phyloP scores from a whole-genome alignment of 192 early-diverging fungal genomes.

The Podila epigama region DNA sequence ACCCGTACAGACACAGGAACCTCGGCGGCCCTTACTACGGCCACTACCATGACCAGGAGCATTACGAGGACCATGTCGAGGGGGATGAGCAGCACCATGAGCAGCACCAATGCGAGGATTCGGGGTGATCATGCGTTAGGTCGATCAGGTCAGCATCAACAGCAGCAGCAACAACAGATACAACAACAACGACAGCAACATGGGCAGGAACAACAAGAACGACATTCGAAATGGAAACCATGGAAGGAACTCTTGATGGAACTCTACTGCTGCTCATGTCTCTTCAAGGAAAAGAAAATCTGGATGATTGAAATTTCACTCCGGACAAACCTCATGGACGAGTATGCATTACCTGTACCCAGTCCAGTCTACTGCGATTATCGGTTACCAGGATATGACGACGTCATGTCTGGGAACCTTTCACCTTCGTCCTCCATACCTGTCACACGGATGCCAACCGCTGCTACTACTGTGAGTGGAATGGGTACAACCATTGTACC shows the following conservation, averaged over 20 bases:
- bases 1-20: neutral
- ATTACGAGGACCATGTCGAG: no score
- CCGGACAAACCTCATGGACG: slow-evolving; percentile 28
- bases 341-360: slow-evolving; percentile 32
- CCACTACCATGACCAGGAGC: neutral
- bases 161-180: neutral
- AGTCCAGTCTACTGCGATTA: slow-evolving; percentile 46
- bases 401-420: neutral
- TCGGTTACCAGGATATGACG: slow-evolving; percentile 41
- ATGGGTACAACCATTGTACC: no score
- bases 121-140: no score
- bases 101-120: no score
- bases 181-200: neutral
- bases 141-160: neutral
- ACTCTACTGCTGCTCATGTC: slow-evolving; percentile 7
- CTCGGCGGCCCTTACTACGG: neutral
- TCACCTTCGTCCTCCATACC: no score
- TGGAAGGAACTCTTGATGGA: slow-evolving; percentile 17
- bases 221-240: slow-evolving; percentile 3
- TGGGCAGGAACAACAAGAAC: neutral
- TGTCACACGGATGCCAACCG: no score
- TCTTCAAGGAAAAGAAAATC: slow-evolving; percentile 15
- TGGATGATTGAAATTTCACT: slow-evolving; percentile 49
- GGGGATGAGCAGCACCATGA: no score
- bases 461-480: no score